phyloP scores from a whole-genome alignment of 2,329 filamentous ascomycete species.

The Phaeosphaeria sp. region DNA sequence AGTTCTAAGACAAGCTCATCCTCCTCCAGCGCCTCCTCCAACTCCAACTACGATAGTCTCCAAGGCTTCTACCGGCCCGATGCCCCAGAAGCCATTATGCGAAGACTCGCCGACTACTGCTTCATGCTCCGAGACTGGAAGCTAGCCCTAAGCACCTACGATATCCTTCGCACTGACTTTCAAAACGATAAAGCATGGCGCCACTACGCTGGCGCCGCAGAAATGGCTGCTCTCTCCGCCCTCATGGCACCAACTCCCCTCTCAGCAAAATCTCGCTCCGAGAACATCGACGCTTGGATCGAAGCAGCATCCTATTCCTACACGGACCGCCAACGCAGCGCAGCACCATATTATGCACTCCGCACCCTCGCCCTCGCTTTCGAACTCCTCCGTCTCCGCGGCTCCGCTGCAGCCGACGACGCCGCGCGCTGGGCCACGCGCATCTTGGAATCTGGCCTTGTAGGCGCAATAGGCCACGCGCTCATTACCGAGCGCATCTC shows the following conservation, averaged over 20 bases:
- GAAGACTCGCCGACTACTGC: slow-evolving; percentile 91
- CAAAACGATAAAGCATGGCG: slow-evolving; percentile 96
- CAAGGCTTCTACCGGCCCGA: slow-evolving; percentile 85
- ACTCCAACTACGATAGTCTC: slow-evolving; percentile 77
- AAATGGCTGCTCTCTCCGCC: slow-evolving; percentile 89
- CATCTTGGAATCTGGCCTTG: slow-evolving; percentile 74
- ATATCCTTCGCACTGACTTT: slow-evolving; percentile 86
- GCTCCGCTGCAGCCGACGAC: slow-evolving; percentile 81
- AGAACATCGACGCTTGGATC: slow-evolving; percentile 84
- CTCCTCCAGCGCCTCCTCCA: slow-evolving; percentile 55
- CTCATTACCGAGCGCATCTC: slow-evolving; percentile 86
- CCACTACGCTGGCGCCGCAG: slow-evolving; percentile 90
- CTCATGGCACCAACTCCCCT: slow-evolving; percentile 77
- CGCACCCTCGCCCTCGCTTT: slow-evolving; percentile 77
- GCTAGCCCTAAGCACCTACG: slow-evolving; percentile 88
- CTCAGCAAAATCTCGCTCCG: slow-evolving; percentile 76
- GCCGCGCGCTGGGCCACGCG: slow-evolving; percentile 84
- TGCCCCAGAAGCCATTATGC: slow-evolving; percentile 85
- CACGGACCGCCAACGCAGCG: slow-evolving; percentile 73
- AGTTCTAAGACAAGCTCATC: slow-evolving; percentile 66
- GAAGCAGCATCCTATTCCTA: slow-evolving; percentile 94
- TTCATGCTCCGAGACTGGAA: slow-evolving; percentile 99
- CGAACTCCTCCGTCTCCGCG: slow-evolving; percentile 82
- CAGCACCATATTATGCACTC: slow-evolving; percentile 77
- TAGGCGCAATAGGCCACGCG: slow-evolving; percentile 78